Percentiles rank a stretch among this genome's conserved stretches.
phyloP scores from a whole-genome alignment of 2,329 filamentous ascomycete genomes.

The Sarocladium oryzae region DNA sequence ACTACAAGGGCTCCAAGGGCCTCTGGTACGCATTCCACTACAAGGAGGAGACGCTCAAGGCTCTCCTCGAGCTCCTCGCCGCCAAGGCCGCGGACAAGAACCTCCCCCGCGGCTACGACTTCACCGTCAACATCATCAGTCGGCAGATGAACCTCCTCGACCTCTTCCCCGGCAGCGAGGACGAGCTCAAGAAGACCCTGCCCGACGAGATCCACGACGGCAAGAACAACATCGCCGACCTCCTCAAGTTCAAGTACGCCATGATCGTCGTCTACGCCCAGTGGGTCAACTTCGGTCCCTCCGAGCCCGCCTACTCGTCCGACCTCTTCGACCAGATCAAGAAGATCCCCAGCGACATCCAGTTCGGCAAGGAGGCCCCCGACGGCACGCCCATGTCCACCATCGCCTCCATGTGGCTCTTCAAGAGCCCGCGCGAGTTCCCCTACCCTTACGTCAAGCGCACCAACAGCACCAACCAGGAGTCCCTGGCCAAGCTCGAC shows the following conservation, averaged over 20 bases:
- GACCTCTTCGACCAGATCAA: slow-evolving; percentile 33
- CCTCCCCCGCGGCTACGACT: slow-evolving; percentile 39
- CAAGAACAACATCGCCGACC: slow-evolving; percentile 27
- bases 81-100: slow-evolving; percentile 37
- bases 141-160: slow-evolving; percentile 29
- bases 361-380: slow-evolving; percentile 20
- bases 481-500: slow-evolving; percentile 28
- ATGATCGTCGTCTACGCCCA: slow-evolving; percentile 41
- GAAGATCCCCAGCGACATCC: slow-evolving; percentile 17
- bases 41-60: slow-evolving; percentile 27
- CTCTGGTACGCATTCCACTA: slow-evolving; percentile 37
- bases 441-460: slow-evolving; percentile 42
- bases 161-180: slow-evolving; percentile 28
- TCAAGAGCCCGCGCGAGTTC: slow-evolving; percentile 38
- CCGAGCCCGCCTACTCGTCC: slow-evolving; percentile 25
- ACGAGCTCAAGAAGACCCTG: slow-evolving; percentile 28
- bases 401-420: slow-evolving; percentile 39
- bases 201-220: slow-evolving; percentile 12
- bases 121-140: slow-evolving; percentile 40
- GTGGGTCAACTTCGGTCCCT: slow-evolving; percentile 37
- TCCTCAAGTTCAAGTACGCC: slow-evolving; percentile 27
- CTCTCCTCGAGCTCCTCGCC: slow-evolving; percentile 31
- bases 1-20: slow-evolving; percentile 29
- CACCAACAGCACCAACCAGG: slow-evolving; percentile 36
- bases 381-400: slow-evolving; percentile 36